These are phyloP conservation scores for Capronia epimyces DNA, from an alignment of 2,329 filamentous ascomycete species.

Conservation along the genomic window DNA sequence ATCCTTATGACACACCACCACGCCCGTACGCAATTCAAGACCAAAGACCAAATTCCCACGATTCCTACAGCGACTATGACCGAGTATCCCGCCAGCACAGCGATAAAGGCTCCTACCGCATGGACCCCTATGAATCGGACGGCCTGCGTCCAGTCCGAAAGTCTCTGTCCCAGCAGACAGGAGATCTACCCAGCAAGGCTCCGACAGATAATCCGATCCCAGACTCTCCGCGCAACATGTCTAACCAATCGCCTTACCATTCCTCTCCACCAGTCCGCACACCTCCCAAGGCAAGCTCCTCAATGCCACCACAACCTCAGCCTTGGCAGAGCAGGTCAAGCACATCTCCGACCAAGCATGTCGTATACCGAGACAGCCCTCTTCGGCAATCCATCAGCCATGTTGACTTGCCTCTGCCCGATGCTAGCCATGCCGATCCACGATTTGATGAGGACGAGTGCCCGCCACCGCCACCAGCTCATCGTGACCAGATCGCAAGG, in stretches of 20 bases:
- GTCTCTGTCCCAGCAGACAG: conserved; percentile 45
- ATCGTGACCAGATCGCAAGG: conserved; percentile 25
- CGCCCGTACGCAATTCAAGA: conserved; percentile 3
- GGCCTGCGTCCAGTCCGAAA: conserved; percentile 48
- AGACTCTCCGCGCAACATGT: conserved; percentile 6
- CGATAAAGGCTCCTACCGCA: conserved; percentile 1
- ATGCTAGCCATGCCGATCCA: conserved; percentile 17
- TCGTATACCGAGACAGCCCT: conserved; percentile 30
- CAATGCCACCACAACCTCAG: conserved; percentile 8
- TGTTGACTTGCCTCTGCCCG: conserved; percentile 23
- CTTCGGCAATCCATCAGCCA: conserved; percentile 30
- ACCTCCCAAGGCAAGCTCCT: conserved; percentile 11
- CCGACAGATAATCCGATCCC: conserved; percentile 1
- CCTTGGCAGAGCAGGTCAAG: conserved; percentile 23
- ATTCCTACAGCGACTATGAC: conserved; percentile 4
- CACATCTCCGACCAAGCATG: conserved; percentile 26
- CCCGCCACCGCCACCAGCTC: conserved; percentile 33
- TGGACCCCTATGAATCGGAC: conserved; percentile 30
- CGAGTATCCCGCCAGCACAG: neutral
- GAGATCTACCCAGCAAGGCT: neutral
- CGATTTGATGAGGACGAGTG: conserved; percentile 28
- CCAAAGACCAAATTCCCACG: conserved; percentile 10
- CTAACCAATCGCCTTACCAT: conserved; percentile 10
- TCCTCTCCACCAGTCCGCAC: conserved; percentile 14
- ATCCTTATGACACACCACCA: conserved; percentile 12